These are phyloP conservation scores for Trichophyton mentagrophytes DNA, from an alignment of 2,329 filamentous ascomycete genomes.

Conservation along the genomic window DNA sequence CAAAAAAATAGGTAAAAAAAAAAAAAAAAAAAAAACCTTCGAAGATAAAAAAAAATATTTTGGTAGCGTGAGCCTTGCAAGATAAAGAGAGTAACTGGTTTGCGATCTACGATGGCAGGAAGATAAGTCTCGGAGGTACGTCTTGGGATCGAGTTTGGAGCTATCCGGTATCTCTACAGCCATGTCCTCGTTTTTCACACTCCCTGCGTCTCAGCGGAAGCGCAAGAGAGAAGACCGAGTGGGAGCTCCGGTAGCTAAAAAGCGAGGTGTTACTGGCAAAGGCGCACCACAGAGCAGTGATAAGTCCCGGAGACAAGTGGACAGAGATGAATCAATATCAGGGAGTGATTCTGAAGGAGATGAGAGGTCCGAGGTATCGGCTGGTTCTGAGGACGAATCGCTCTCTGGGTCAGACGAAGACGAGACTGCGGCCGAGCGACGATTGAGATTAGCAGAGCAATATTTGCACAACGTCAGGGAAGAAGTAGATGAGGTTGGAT, in stretches of 20 bases:
- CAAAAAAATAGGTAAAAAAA: constrained; percentile 1
- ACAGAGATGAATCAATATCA: constrained; percentile 69
- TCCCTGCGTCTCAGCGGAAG: constrained; percentile 77
- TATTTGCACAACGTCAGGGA: constrained; percentile 83
- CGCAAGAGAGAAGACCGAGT: constrained; percentile 55
- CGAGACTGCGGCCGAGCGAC: constrained; percentile 80
- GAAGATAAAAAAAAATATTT: constrained; percentile 7
- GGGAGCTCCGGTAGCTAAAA: constrained; percentile 33
- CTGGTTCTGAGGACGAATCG: constrained; percentile 34
- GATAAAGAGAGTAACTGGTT: background rate
- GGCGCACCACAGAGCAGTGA: constrained; percentile 24
- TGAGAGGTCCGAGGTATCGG: constrained; percentile 31
- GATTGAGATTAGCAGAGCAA: constrained; percentile 74
- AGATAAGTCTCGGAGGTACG: background rate
- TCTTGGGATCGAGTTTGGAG: background rate
- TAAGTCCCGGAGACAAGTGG: constrained; percentile 21
- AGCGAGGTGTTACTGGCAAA: constrained; percentile 30
- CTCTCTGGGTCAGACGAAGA: constrained; percentile 52
- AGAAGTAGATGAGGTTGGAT: constrained; percentile 71
- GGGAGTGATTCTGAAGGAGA: constrained; percentile 66
- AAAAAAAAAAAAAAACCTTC: background rate
- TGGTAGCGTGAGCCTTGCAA: constrained; percentile 1
- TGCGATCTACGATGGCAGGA: background rate
- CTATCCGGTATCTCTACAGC: background rate
- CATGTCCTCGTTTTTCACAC: constrained; percentile 95